phyloP scores from a whole-genome alignment of 768 basidiomycete genomes.

The Rhizopogon roseolus region DNA sequence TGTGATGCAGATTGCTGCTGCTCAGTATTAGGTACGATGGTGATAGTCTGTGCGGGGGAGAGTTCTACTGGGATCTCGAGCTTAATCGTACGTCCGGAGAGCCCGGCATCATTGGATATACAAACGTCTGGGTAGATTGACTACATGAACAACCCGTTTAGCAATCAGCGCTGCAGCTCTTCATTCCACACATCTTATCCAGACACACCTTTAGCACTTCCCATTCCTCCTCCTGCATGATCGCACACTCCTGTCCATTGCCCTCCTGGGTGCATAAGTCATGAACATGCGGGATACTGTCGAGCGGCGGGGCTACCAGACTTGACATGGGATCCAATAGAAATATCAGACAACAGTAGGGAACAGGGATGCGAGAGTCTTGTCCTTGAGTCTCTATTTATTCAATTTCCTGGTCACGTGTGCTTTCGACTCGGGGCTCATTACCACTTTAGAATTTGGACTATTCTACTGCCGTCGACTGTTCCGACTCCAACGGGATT shows the following conservation, averaged over 20 bases:
- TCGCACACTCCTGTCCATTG: background rate
- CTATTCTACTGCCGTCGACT: too few relatives aligned
- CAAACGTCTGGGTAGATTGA: constrained; percentile 75
- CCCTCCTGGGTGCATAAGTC: background rate
- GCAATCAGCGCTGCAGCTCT: background rate
- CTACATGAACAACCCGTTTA: constrained; percentile 27
- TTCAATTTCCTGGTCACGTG: background rate
- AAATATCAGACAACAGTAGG: background rate
- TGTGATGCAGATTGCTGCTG: background rate
- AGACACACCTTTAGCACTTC: constrained; percentile 54
- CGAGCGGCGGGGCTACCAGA: background rate
- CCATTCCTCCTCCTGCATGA: constrained; percentile 48
- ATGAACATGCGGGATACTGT: background rate
- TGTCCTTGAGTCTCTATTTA: too few relatives aligned
- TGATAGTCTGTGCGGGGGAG: constrained; percentile 33
- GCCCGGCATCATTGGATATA: constrained; percentile 37
- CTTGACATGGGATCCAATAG: too few relatives aligned
- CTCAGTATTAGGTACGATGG: constrained; percentile 22
- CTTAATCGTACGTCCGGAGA: constrained; percentile 36
- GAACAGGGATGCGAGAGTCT: background rate
- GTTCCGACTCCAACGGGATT: too few relatives aligned
- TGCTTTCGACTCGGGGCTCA: too few relatives aligned
- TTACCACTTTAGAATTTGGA: too few relatives aligned
- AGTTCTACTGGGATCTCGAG: constrained; percentile 69
- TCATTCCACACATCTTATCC: constrained; percentile 1